Evolutionary conservation across 495 filamentous ascomycete species (phyloP), one percentile per base, ranked within the genome.

Genomic region (Mytilinidion resinicola): DNA sequence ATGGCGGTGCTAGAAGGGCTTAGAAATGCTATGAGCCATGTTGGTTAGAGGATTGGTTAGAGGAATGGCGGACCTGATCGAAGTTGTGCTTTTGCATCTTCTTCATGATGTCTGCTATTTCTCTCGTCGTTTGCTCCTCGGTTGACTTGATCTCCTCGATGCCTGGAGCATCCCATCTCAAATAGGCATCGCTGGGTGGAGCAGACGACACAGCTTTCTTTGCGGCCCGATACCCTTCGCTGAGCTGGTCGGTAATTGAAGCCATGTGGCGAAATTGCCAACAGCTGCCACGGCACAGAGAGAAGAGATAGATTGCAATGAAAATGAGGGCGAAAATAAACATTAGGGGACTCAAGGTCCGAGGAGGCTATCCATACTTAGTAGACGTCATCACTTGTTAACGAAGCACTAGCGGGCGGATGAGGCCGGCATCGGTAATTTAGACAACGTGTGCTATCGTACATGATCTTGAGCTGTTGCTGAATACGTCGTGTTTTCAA

Each of bases 21-120:
- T 30, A 49, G 9, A 30, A 3, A 48, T 49, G 21, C 21, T 25
- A n/a, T 49, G 14, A 30, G 25, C 25, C 25, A 30, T 30, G 2
- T 6, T 30, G 25, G 6, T 30, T n/a, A n/a, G n/a, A n/a, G 14
- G 11, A 11, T 4, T 14, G 4, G 14, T 20, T 25, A 25, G 33
- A 30, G 21, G 21, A 6, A 5, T 9, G 9, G 7, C 46, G 4
- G 6, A 49, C 46, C 21, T 30, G 15, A 39, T 63, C 60, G 34
- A 67, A 63, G 11, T 69, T 67, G 33, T 62, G 62, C 59, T 63
- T 63, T 41, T 67, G 56, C 55, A 65, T 67, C 15, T 53, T 47
- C 11, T 68, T 68, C 60, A 68, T 64, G 25, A 53, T 63, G 1
- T 56, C 55, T 6, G 62, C 63, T 17, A 68, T 62, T 41, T 60